Conservation (phyloP, 129 eudicot genomes). For the Pittosporum tobira region DNA sequence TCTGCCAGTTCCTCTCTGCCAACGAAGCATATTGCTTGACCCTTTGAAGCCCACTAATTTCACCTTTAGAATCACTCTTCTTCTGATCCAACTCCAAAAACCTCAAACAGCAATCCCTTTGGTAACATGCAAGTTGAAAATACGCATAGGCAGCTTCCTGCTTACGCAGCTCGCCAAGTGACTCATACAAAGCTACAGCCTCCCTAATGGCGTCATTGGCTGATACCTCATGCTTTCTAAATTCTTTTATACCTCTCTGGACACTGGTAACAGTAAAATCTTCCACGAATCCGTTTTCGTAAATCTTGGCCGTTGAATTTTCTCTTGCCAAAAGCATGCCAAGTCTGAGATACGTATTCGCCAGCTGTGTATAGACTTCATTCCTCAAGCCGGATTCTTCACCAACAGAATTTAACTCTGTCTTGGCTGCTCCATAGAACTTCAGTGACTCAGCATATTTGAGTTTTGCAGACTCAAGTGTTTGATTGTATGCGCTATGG, state of each 20-base stretch:
- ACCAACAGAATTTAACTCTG: conserved; percentile 32
- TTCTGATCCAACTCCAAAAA: conserved; percentile 46
- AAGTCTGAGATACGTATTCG: conserved; percentile 79
- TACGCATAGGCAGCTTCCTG: conserved; percentile 93
- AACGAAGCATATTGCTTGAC: conserved; percentile 65
- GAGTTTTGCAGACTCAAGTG: conserved; percentile 62
- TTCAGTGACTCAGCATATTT: conserved; percentile 67
- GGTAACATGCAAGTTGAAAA: conserved; percentile 83
- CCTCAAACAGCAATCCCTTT: conserved; percentile 69
- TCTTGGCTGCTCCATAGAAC: conserved; percentile 74
- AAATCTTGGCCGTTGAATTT: conserved; percentile 52
- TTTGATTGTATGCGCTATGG: conserved; percentile 42
- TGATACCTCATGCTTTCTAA: conserved; percentile 64
- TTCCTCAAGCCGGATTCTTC: conserved; percentile 40
- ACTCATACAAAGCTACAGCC: conserved; percentile 71
- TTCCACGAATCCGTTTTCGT: conserved; percentile 28
- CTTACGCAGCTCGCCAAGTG: conserved; percentile 71
- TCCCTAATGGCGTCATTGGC: conserved; percentile 88
- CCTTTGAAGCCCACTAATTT: conserved; percentile 43
- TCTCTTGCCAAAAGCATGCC: conserved; percentile 90
- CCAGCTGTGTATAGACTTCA: conserved; percentile 86
- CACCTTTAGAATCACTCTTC: conserved; percentile 46
- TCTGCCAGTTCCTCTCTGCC: conserved; percentile 93
- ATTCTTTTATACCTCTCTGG: conserved; percentile 35
- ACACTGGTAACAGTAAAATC: conserved; percentile 19